Evolutionary conservation across 164 flowering plant genomes (phyloP).

Genomic region (Chloranthus sessilifolius): DNA sequence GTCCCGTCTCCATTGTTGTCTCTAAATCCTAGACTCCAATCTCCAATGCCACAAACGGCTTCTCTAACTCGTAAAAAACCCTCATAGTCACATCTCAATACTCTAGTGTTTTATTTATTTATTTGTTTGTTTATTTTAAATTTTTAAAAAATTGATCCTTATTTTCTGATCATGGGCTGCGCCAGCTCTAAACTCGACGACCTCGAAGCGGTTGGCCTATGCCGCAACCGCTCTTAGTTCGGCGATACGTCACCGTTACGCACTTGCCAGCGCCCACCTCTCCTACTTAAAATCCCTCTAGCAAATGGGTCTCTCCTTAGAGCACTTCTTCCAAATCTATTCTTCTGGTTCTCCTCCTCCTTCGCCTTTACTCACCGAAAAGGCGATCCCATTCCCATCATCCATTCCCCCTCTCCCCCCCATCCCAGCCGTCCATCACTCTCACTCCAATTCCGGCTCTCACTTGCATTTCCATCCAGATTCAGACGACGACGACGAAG

Average conservation of each 20-base stretch:
- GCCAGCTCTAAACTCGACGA: constrained; percentile 39
- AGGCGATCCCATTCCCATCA: constrained; percentile 8
- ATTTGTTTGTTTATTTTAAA: too few relatives aligned
- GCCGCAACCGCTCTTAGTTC: constrained; percentile 45
- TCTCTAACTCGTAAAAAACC: background rate
- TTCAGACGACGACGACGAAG: constrained; percentile 31
- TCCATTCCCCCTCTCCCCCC: background rate
- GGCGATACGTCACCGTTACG: constrained; percentile 34
- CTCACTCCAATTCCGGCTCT: constrained; percentile 30
- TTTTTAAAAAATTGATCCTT: too few relatives aligned
- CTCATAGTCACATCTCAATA: background rate
- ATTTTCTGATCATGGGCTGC: constrained; percentile 40
- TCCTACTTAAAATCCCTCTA: constrained; percentile 33
- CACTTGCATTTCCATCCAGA: constrained; percentile 26
- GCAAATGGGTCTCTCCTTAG: constrained; percentile 27
- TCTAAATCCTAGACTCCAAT: background rate
- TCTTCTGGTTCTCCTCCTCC: constrained; percentile 5
- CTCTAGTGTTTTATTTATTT: constrained; percentile 3
- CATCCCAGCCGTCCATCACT: constrained; percentile 1
- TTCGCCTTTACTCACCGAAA: constrained; percentile 13
- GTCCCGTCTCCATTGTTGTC: background rate
- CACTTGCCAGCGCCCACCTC: constrained; percentile 34
- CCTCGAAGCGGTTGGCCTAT: constrained; percentile 43
- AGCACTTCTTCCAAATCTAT: constrained; percentile 23
- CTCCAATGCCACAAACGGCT: background rate